Percentiles rank a stretch among this genome's conserved stretches.
Conservation (phyloP, 257 asterid genomes). For the Plantago major region DNA sequence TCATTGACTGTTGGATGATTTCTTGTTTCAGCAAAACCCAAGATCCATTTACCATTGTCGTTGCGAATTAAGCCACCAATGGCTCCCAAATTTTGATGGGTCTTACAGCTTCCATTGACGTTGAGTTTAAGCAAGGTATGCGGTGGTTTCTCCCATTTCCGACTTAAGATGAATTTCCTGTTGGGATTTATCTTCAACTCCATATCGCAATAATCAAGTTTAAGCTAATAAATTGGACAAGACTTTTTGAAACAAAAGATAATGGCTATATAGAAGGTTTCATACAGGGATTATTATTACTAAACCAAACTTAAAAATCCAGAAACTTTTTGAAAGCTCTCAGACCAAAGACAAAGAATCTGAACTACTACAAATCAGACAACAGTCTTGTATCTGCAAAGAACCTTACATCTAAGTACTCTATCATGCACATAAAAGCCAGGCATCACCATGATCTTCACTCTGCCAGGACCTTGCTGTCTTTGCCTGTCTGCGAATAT, state of each 20-base stretch:
- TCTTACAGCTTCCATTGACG: too few relatives aligned
- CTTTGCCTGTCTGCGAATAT: slow-evolving; percentile 49
- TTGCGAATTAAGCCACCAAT: too few relatives aligned
- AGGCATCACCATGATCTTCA: slow-evolving; percentile 87
- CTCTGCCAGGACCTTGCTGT: slow-evolving; percentile 47
- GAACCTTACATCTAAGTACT: slow-evolving; percentile 76
- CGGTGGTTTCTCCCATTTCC: too few relatives aligned
- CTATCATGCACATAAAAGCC: slow-evolving; percentile 82
- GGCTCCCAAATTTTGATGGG: too few relatives aligned
- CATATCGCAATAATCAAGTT: too few relatives aligned
- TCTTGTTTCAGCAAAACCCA: too few relatives aligned
- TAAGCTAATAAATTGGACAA: too few relatives aligned
- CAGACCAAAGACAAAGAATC: background rate
- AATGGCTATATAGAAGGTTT: background rate
- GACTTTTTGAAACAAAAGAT: background rate
- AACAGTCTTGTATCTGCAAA: slow-evolving; percentile 64
- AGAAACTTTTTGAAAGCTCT: background rate
- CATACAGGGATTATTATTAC: background rate
- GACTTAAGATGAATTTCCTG: too few relatives aligned
- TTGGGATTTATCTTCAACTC: too few relatives aligned
- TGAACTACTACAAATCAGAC: slow-evolving; percentile 15
- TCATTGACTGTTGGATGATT: too few relatives aligned
- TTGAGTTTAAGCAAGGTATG: too few relatives aligned
- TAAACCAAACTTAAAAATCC: background rate
- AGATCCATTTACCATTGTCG: too few relatives aligned